Evolutionary conservation across 1,139 yeast genomes (phyloP).

Genomic region (Diutina pseudorugosa): DNA sequence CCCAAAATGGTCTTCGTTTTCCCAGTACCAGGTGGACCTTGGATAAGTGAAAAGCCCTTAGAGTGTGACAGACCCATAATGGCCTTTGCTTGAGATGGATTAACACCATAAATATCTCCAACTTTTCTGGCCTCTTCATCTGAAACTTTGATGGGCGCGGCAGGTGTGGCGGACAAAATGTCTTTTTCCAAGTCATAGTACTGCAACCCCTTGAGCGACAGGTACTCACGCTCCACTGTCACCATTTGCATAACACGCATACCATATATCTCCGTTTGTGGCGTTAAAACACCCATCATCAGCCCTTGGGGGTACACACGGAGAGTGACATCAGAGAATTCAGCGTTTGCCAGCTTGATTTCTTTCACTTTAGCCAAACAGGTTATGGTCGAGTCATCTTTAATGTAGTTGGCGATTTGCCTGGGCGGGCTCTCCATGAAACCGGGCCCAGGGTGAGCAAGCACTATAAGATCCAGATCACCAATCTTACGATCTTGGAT

Average conservation of each 20-base stretch:
- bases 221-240: constrained; percentile 86
- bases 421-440: constrained; percentile 5
- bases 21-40: constrained; percentile 99
- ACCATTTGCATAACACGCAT: constrained; percentile 76
- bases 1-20: constrained; percentile 95
- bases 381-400: constrained; percentile 19
- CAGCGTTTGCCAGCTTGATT: constrained; percentile 53
- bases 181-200: constrained; percentile 63
- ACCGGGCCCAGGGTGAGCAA: constrained; percentile 32
- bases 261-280: constrained; percentile 51
- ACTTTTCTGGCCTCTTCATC: constrained; percentile 26
- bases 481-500: constrained; percentile 42
- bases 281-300: constrained; percentile 44
- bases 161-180: constrained; percentile 57
- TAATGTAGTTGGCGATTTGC: constrained; percentile 15
- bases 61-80: constrained; percentile 58
- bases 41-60: constrained; percentile 79
- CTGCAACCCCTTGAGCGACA: constrained; percentile 69
- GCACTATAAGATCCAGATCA: constrained; percentile 70
- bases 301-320: constrained; percentile 45
- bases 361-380: constrained; percentile 76
- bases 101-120: constrained; percentile 43
- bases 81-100: constrained; percentile 84
- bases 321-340: constrained; percentile 59
- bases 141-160: constrained; percentile 23